Evolutionary conservation across 2,329 filamentous ascomycete genomes (phyloP).

Genomic region (Aaosphaeria pasadenensis): DNA sequence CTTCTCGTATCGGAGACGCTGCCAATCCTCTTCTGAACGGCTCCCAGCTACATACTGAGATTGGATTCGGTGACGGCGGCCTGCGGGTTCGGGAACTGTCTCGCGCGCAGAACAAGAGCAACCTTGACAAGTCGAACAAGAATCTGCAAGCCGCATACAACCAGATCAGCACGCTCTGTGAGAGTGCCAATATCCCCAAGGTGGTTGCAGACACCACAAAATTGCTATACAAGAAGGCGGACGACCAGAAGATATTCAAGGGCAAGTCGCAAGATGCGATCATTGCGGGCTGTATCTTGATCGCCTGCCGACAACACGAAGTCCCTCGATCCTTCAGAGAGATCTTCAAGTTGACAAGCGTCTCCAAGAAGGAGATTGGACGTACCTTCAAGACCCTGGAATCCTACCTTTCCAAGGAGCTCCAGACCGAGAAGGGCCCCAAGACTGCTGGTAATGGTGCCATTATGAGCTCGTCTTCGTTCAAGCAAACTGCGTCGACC

Average conservation of each 20-base stretch:
- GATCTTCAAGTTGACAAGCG: conserved; percentile 88
- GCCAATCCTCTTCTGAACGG: conserved; percentile 87
- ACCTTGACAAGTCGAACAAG: conserved; percentile 80
- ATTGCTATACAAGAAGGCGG: conserved; percentile 90
- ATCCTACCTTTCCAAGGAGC: conserved; percentile 74
- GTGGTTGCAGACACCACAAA: conserved; percentile 87
- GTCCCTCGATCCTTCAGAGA: conserved; percentile 90
- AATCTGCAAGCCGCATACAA: conserved; percentile 77
- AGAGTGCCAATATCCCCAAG: conserved; percentile 63
- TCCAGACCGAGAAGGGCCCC: conserved; percentile 17
- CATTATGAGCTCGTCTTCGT: conserved; percentile 54
- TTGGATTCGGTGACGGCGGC: conserved; percentile 76
- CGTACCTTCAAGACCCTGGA: conserved; percentile 92
- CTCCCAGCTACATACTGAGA: conserved; percentile 82
- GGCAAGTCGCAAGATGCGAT: conserved; percentile 92
- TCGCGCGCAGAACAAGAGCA: conserved; percentile 78
- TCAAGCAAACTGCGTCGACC: conserved; percentile 73
- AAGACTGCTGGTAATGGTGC: conserved; percentile 34
- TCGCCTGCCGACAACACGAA: conserved; percentile 86
- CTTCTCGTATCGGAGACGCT: conserved; percentile 94
- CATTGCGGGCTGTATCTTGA: conserved; percentile 95
- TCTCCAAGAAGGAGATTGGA: conserved; percentile 96
- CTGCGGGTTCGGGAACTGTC: conserved; percentile 72
- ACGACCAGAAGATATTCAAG: conserved; percentile 91
- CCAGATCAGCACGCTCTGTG: conserved; percentile 83